These are phyloP conservation scores for Oryza coarctata DNA, from an alignment of 176 grass and related monocot genomes.

Conservation along the genomic window DNA sequence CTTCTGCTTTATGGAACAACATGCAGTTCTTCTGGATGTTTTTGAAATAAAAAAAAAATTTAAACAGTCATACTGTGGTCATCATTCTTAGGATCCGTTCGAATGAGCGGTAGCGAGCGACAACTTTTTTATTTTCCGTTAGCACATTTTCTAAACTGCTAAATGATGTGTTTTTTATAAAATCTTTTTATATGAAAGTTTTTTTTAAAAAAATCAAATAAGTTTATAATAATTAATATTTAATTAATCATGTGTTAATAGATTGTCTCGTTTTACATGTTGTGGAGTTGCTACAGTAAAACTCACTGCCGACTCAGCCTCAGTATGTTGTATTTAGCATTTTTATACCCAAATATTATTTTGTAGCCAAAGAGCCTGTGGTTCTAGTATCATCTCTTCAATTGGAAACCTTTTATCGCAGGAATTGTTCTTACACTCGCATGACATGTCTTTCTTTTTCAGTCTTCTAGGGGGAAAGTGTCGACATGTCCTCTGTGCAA, in stretches of 20 bases:
- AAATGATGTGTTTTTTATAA: too few relatives aligned
- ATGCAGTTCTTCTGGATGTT: neutral
- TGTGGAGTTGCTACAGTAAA: too few relatives aligned
- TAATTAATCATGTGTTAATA: too few relatives aligned
- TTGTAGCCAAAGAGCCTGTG: neutral
- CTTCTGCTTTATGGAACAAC: neutral
- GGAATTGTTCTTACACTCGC: neutral
- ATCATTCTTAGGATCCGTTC: too few relatives aligned
- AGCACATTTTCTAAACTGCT: too few relatives aligned
- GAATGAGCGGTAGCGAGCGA: too few relatives aligned
- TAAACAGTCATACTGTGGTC: neutral
- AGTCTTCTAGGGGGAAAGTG: constrained; percentile 60
- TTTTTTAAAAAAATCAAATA: too few relatives aligned
- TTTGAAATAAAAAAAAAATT: neutral
- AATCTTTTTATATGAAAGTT: too few relatives aligned
- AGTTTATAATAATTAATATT: too few relatives aligned
- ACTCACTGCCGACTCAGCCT: too few relatives aligned
- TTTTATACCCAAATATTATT: neutral
- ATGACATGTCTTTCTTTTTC: neutral
- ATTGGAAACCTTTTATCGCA: neutral
- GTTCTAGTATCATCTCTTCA: neutral
- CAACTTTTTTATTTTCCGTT: too few relatives aligned
- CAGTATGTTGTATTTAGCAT: neutral
- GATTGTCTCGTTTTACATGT: too few relatives aligned
- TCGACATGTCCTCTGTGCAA: constrained; percentile 91